Evolutionary conservation across 1,284 basidiomycete species (phyloP), one percentile per base, ranked within the genome.

Genomic region (Vanrija pseudolonga): DNA sequence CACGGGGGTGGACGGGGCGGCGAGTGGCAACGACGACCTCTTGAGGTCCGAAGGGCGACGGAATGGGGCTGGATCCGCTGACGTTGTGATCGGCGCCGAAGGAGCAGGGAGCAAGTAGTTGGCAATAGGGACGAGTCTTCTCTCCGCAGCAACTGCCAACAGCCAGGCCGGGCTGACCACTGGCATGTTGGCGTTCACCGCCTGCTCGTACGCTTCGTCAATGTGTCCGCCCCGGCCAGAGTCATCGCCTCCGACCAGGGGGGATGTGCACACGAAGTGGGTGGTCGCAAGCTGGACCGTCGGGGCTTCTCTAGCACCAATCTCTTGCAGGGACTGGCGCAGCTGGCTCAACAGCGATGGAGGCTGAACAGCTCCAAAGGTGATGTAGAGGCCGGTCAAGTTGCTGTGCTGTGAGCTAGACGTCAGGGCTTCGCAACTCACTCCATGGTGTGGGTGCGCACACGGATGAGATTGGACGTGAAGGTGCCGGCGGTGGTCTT

Each of bases 211-310:
- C 65, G 91, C 90, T 4, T 88, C 89, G 86, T 63, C 73, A 37
- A 65, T 60, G 26, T 56, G 50, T 7, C 67, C 69, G 4, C 67
- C 66, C 41, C 66, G 50, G 15, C 67, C 70, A 18, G 51, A 48
- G 20, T 82, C 81, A 3, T 86, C 84, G 3, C 85, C 86, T 7
- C 71, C 67, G 1, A 86, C 84, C 1, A 72, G 56, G 2, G 91
- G 88, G 0, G 88, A 90, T 3, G 90, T 94, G 69, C 92, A 95
- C 37, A 96, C 91, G 65, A 95, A 96, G 73, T 97, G 93, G 0
- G 92, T 95, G 6, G 93, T 96, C 68, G 96, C 93, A 55, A 98
- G 93, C 77, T 94, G 90, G 23, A 99, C 93, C 64, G 86, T 87
- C 61, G 94, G 88, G 63, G 86, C 89, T 85, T 87, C 91, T 60